Percentiles rank a stretch among this genome's conserved stretches.
Conservation (phyloP, 1,139 yeast species). For the Taphrina wiesneri region DNA sequence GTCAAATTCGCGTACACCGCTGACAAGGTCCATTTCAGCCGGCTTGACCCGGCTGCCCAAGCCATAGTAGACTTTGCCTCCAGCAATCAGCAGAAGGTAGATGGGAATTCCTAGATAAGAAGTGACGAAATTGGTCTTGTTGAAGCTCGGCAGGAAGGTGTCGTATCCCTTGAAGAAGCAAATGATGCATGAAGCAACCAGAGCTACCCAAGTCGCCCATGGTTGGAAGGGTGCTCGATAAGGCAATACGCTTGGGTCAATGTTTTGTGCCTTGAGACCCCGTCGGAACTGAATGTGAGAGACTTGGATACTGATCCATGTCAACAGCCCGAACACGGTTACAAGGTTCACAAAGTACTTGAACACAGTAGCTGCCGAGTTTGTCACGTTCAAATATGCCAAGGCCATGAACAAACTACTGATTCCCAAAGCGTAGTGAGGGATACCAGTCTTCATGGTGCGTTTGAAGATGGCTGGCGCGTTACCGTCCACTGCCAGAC, state of each 20-base stretch:
- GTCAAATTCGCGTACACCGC: constrained; percentile 66
- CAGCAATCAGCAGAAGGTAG: constrained; percentile 56
- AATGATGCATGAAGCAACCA: constrained; percentile 58
- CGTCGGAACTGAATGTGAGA: constrained; percentile 64
- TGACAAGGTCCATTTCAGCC: constrained; percentile 62
- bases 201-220: constrained; percentile 56
- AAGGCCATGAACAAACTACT: constrained; percentile 63
- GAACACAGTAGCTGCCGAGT: constrained; percentile 63
- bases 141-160: constrained; percentile 55
- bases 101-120: constrained; percentile 78
- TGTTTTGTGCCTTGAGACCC: constrained; percentile 68
- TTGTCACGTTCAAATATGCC: constrained; percentile 68
- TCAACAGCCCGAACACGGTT: constrained; percentile 66
- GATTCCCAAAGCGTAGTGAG: constrained; percentile 65
- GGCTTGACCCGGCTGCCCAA: constrained; percentile 57
- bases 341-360: constrained; percentile 76
- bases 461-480: constrained; percentile 75
- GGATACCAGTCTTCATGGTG: constrained; percentile 74
- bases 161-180: constrained; percentile 70
- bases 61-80: constrained; percentile 47
- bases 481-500: constrained; percentile 76
- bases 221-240: constrained; percentile 58
- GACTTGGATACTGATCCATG: constrained; percentile 66
- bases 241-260: constrained; percentile 53
- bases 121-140: constrained; percentile 65